phyloP scores from a whole-genome alignment of 192 early-diverging fungal species.

The Paraglomus brasilianum region DNA sequence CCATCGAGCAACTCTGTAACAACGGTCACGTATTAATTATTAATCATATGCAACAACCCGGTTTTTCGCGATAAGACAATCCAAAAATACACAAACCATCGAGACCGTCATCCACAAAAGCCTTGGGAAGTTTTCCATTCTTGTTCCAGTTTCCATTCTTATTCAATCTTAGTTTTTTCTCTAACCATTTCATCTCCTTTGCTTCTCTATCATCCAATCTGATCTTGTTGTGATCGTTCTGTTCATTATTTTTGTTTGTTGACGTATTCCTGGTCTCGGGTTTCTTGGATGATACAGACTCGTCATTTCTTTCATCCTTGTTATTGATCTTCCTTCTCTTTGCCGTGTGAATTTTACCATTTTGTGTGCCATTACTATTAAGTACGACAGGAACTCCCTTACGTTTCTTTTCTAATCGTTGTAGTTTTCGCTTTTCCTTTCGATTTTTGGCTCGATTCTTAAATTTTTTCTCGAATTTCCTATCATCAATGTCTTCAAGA shows the following conservation, averaged over 20 bases:
- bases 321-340: neutral
- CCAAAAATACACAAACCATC: conserved; percentile 7
- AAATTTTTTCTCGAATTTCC: conserved; percentile 7
- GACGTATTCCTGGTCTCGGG: neutral
- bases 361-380: neutral
- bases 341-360: neutral
- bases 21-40: neutral
- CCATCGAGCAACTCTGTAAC: conserved; percentile 2
- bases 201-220: conserved; percentile 13
- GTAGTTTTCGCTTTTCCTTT: neutral
- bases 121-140: conserved; percentile 19
- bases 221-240: neutral
- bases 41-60: neutral
- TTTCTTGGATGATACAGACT: neutral
- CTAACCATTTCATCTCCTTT: conserved; percentile 15
- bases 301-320: neutral
- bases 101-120: conserved; percentile 24
- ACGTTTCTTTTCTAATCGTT: neutral
- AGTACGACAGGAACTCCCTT: neutral
- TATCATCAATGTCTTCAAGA: neutral
- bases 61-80: neutral
- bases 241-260: neutral
- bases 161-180: conserved; percentile 26
- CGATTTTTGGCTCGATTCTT: conserved; percentile 1
- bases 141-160: conserved; percentile 23